Conservation (phyloP, 805 yeast genomes). For the Isabelozyma heimii region DNA sequence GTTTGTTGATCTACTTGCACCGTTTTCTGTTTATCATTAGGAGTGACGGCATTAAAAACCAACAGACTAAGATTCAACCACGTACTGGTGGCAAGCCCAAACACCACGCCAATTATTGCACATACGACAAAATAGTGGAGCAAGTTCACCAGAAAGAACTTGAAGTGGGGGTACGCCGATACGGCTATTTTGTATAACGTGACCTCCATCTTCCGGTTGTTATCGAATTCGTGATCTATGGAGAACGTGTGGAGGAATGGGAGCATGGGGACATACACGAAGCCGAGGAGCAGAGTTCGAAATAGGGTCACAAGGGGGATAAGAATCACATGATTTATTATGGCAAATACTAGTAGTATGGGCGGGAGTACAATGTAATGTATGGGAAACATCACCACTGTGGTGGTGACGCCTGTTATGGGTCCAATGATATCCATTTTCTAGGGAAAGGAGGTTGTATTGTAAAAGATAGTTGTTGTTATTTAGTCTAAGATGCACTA, state of each 20-base stretch:
- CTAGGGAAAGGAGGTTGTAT: background rate
- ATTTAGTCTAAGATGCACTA: background rate
- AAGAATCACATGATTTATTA: background rate
- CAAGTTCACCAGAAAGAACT: background rate
- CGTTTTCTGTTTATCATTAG: background rate
- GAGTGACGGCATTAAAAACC: background rate
- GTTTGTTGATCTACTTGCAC: background rate
- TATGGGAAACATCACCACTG: background rate
- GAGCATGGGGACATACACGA: background rate
- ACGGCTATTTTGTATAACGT: background rate
- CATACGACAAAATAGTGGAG: background rate
- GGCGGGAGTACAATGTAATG: background rate
- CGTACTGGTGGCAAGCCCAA: background rate
- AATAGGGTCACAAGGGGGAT: conserved; percentile 2
- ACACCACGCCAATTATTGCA: background rate
- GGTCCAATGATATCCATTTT: background rate
- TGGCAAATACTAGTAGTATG: background rate
- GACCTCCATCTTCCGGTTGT: background rate
- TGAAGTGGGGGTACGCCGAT: background rate
- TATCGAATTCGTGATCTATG: background rate
- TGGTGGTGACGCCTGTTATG: background rate
- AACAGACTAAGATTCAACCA: background rate
- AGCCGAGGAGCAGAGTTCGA: conserved; percentile 6
- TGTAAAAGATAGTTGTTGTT: too few relatives aligned
- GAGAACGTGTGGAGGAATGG: background rate